Conservation (phyloP, 2,329 filamentous ascomycete genomes). For the Dendryphion nanum region DNA sequence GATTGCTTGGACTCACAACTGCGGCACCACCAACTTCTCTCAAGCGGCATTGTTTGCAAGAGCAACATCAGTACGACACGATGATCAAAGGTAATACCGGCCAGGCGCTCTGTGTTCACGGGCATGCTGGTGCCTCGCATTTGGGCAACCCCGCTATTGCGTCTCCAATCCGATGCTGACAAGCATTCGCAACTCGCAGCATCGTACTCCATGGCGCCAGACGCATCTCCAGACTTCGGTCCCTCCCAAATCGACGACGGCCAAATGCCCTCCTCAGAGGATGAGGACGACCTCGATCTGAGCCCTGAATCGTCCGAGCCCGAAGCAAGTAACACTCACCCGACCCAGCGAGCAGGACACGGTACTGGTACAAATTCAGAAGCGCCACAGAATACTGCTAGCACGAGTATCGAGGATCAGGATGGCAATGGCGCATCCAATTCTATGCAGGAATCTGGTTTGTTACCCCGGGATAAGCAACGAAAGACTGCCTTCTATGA, state of each 20-base stretch:
- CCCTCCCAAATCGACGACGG: constrained; percentile 28
- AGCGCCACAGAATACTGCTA: constrained; percentile 17
- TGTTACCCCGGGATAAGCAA: constrained; percentile 53
- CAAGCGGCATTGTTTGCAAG: too few species aligned
- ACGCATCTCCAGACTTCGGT: constrained; percentile 35
- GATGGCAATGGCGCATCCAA: constrained; percentile 21
- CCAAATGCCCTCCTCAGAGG: constrained; percentile 35
- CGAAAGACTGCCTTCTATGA: constrained; percentile 86
- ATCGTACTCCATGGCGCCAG: constrained; percentile 30
- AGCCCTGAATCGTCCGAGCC: constrained; percentile 29
- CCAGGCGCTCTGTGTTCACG: too few species aligned
- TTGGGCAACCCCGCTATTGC: constrained; percentile 2
- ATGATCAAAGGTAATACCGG: constrained; percentile 26
- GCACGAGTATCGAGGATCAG: constrained; percentile 20
- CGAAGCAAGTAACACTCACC: constrained; percentile 14
- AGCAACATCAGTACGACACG: constrained; percentile 12
- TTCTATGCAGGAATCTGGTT: constrained; percentile 23
- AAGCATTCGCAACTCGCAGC: constrained; percentile 16
- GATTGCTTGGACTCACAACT: too few species aligned
- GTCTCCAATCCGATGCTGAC: not conserved
- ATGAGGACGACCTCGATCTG: constrained; percentile 21
- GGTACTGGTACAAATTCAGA: constrained; percentile 3
- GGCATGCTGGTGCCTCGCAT: not conserved
- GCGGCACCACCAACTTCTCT: too few species aligned
- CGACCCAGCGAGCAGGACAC: constrained; percentile 4